Percentiles rank a stretch among this genome's conserved stretches.
These are phyloP conservation scores for Amaranthus cruentus DNA, from an alignment of 148 eudicot species.

Conservation along the genomic window DNA sequence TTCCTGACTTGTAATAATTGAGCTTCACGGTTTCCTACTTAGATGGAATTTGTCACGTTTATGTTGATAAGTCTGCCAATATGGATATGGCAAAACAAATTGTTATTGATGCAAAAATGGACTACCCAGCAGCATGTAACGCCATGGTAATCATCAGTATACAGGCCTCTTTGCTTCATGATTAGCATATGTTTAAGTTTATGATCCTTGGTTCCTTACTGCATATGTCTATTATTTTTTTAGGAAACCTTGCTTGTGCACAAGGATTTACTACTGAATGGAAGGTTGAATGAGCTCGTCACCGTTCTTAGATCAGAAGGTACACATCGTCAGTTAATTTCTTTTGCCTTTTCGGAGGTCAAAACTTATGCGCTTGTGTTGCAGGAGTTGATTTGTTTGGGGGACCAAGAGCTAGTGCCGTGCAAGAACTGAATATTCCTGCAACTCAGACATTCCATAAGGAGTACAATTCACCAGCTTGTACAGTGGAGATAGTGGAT, in stretches of 20 bases:
- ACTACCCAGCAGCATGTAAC: conserved; percentile 98
- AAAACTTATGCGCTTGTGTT: conserved; percentile 16
- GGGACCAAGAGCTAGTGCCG: conserved; percentile 69
- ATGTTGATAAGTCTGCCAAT: conserved; percentile 87
- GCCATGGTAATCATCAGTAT: conserved; percentile 64
- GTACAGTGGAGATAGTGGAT: conserved; percentile 90
- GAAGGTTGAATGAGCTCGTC: conserved; percentile 51
- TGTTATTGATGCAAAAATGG: conserved; percentile 78
- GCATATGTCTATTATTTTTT: background rate
- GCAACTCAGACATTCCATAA: conserved; percentile 67
- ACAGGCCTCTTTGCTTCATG: background rate
- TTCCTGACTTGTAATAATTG: conserved; percentile 12
- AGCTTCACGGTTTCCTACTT: conserved; percentile 20
- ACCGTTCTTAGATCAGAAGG: conserved; percentile 71
- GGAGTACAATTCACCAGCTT: conserved; percentile 81
- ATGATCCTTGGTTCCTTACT: background rate
- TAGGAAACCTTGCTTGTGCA: conserved; percentile 97
- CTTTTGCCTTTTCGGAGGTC: background rate
- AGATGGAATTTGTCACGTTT: conserved; percentile 98
- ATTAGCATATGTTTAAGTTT: no score
- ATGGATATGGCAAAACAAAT: conserved; percentile 77
- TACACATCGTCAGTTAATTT: conserved; percentile 6
- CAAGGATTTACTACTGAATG: conserved; percentile 58
- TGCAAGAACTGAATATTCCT: conserved; percentile 48
- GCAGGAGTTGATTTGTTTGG: conserved; percentile 76